These are phyloP conservation scores for Metschnikowia noctiluminum DNA, from an alignment of 805 yeast genomes.

Conservation along the genomic window DNA sequence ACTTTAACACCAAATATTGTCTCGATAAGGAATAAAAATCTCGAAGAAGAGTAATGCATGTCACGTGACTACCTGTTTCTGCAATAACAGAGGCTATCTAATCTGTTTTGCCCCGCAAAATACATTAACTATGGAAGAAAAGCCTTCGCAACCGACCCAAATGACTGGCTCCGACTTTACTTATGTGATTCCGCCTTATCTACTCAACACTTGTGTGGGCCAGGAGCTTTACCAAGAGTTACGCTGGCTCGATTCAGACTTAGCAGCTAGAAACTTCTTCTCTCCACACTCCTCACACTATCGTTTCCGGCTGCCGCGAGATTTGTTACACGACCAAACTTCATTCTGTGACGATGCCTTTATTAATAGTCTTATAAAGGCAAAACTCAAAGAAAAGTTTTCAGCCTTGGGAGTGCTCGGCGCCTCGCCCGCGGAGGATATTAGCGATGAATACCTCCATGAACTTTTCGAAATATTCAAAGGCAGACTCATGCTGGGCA, in stretches of 20 bases:
- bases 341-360: conserved; percentile 30
- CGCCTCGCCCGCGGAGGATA: conserved; percentile 25
- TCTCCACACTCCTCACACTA: conserved; percentile 25
- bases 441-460: conserved; percentile 27
- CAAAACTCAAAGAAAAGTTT: conserved; percentile 33
- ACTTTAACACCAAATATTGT: no score
- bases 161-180: conserved; percentile 18
- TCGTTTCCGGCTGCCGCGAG: conserved; percentile 19
- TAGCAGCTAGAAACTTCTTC: conserved; percentile 27
- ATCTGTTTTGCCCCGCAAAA: conserved; percentile 9
- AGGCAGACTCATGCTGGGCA: conserved; percentile 19
- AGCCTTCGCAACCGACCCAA: neutral
- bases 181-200: conserved; percentile 42
- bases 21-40: no score
- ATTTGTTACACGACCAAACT: conserved; percentile 9
- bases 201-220: conserved; percentile 37
- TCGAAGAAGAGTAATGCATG: neutral
- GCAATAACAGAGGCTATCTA: conserved; percentile 1
- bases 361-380: conserved; percentile 30
- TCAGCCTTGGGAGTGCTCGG: conserved; percentile 37
- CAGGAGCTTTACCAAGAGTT: conserved; percentile 28
- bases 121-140: neutral
- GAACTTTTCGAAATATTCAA: conserved; percentile 33
- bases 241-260: conserved; percentile 20
- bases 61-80: conserved; percentile 1